Evolutionary conservation across 805 yeast species (phyloP).

Genomic region (Zygosaccharomyces rouxii): DNA sequence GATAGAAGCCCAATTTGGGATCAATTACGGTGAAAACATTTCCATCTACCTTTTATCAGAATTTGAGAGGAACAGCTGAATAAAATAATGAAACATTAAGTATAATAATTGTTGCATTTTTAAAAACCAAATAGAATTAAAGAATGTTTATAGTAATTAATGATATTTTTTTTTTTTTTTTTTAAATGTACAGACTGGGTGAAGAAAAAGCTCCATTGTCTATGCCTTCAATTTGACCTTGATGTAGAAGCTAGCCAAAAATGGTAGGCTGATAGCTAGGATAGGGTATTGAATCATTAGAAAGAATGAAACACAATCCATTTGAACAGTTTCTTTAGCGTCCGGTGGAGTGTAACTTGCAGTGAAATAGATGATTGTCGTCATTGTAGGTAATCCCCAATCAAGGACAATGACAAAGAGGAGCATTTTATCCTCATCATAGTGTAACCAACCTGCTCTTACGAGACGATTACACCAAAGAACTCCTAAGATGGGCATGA

Average conservation of each 20-base stretch:
- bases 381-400: constrained; percentile 85
- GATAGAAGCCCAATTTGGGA: constrained; percentile 44
- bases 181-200: not conserved
- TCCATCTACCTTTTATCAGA: constrained; percentile 56
- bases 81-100: not conserved
- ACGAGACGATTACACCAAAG: constrained; percentile 58
- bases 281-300: constrained; percentile 70
- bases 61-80: constrained; percentile 37
- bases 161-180: no score
- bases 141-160: no score
- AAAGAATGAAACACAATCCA: constrained; percentile 80
- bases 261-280: constrained; percentile 66
- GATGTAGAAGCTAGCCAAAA: constrained; percentile 42
- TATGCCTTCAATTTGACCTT: constrained; percentile 34
- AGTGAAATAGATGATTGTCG: constrained; percentile 80
- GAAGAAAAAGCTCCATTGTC: not conserved
- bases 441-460: constrained; percentile 61
- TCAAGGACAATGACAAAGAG: constrained; percentile 71
- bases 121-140: no score
- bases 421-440: constrained; percentile 47
- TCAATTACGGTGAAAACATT: constrained; percentile 64
- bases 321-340: constrained; percentile 44
- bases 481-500: constrained; percentile 79
- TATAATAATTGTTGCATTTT: not conserved
- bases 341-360: constrained; percentile 78